These are phyloP conservation scores for Tilletia caries DNA, from an alignment of 1,284 basidiomycete species.

Conservation along the genomic window DNA sequence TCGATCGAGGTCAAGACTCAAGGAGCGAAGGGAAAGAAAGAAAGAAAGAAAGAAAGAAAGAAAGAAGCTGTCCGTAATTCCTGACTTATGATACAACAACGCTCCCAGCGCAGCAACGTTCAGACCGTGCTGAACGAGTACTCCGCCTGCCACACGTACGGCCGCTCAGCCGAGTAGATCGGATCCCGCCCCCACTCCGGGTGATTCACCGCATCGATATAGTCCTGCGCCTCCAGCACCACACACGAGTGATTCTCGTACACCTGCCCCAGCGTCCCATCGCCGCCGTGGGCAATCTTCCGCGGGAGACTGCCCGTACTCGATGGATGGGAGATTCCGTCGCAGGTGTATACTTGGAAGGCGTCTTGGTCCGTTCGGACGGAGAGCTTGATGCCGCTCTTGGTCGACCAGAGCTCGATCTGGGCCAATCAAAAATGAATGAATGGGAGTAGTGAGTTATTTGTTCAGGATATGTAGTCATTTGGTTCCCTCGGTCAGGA, in stretches of 20 bases:
- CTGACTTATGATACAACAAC: no score
- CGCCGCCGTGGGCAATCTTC: slow-evolving; percentile 45
- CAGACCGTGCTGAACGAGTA: slow-evolving; percentile 35
- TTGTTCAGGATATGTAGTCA: no score
- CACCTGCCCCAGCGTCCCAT: slow-evolving; percentile 31
- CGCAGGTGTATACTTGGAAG: slow-evolving; percentile 43
- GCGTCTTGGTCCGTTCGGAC: slow-evolving; percentile 37
- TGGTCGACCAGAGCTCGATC: slow-evolving; percentile 38
- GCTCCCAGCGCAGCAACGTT: no score
- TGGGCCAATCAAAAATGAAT: not conserved
- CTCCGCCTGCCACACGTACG: slow-evolving; percentile 41
- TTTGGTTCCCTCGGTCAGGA: not conserved
- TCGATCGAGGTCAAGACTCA: no score
- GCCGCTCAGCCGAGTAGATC: slow-evolving; percentile 36
- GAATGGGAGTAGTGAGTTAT: not conserved
- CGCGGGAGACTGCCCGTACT: slow-evolving; percentile 40
- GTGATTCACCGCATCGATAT: slow-evolving; percentile 45
- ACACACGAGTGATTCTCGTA: slow-evolving; percentile 43
- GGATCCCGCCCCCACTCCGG: slow-evolving; percentile 37
- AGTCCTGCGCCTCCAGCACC: slow-evolving; percentile 45
- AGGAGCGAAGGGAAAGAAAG: no score
- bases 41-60: no score
- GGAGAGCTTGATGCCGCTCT: slow-evolving; percentile 38
- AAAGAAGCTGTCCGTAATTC: no score
- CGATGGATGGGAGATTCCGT: slow-evolving; percentile 26